Base-by-base conservation (phyloP, 169 alveolate genomes). In the Plasmodium chabaudi region DNA sequence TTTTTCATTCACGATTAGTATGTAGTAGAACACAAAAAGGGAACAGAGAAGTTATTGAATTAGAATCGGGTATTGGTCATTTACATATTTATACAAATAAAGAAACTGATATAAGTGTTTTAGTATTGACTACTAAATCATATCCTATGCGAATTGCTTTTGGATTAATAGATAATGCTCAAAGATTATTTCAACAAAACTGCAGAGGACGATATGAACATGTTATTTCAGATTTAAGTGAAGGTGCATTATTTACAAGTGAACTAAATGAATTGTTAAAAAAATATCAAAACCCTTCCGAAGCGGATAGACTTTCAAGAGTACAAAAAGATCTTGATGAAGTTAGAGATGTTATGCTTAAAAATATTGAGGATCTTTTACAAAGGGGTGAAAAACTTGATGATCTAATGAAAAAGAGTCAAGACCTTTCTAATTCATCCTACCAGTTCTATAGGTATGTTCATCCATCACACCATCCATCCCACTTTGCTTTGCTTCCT, bases 361-460 rank as follows among this genome's bases (percentile, higher is more conserved):
- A 95, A 84, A 94, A 93, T 56, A 84, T 91, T 67, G 96, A 95
- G 13, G 96, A 97, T 86, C 59, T 98, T 17, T 94, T 98, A 79
- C 97, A 96, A 90, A 93, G 98, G 87, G 99, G 99, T 13, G 99
- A 98, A 91, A 96, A 95, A 56, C 94, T 98, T 23, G 99, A 98
- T 79, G 94, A 92, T 17, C 87, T 98, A 46, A 97, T 97, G 99
- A 97, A 96, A 57, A 96, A 96, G 89, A 93, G 97, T 56, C 95
- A 95, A 51, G 99, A 97, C 82, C 88, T 97, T 65, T 94, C 97
- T 21, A 94, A 93, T 60, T 94, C 95, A 5, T 93, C 95, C 6
- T 88, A 88, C 23, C 88, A 88, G 53, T 88, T 67, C 46, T 72
- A 70, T 17, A 70, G 88, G 90, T 82, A 57, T 6, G 9, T 1